Base-by-base conservation (phyloP, 345 rosid species). In the Angophora floribunda region DNA sequence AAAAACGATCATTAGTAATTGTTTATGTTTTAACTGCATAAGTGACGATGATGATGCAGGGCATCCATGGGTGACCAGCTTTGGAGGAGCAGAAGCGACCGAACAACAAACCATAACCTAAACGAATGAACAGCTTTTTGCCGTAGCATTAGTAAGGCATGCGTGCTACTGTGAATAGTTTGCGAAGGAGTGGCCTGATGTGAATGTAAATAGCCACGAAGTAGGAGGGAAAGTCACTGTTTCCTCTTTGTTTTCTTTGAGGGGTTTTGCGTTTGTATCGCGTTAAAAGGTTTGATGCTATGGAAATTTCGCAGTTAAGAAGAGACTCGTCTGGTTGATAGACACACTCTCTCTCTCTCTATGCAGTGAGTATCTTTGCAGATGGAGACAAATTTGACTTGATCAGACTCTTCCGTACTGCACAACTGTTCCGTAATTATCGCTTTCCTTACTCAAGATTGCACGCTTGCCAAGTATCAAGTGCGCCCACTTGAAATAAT, bases 51-150 rank as follows among this genome's bases (percentile, higher is more conserved):
- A 30, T 17, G 89, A 30, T 55, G 82, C 92, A 93, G 94, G 90
- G 24, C 93, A 93, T 89, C 91, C 91, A 47, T 93, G 94, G 94
- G 89, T 91, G 0, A 91, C 86, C 28, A 52, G 61, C 52, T 87
- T 87, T 30, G 87, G 75, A 90, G 89, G 7, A 12, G 44, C 28
- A 49, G 85, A 79, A 7, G 51, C 13, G 51, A 32, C 53, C 49
- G 85, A 70, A 13, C 51, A 21, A 36, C 82, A 75, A 19, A 36
- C 19, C 82, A n/a, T 75, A 75, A 75, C 32, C 65, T 75, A 36
- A 59, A 49, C 0, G 36, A 17, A 61, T 19, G 24, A 17, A 9
- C 26, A 59, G 82, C 67, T 49, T 13, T 24, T 28, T 26, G 41
- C 12, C 14, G 17, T 30, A 6, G 36, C 32, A 53, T 53, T 52